Base-by-base conservation (phyloP, 2,329 filamentous ascomycete genomes). In the Verticillium nonalfalfae region DNA sequence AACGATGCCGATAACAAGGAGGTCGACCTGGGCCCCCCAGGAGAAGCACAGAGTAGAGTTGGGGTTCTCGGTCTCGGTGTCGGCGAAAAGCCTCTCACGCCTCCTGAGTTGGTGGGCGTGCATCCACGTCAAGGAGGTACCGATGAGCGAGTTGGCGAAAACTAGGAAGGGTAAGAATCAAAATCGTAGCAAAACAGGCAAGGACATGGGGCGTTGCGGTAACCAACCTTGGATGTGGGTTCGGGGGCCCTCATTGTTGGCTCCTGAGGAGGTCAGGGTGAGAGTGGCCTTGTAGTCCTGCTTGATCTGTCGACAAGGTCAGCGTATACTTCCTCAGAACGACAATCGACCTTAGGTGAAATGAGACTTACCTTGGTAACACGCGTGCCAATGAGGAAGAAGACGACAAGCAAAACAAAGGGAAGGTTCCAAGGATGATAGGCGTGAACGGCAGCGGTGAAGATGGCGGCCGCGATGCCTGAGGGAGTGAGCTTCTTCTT, bases 381-480 rank as follows among this genome's bases (percentile, higher is more conserved):
- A 59, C 87, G 81, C 1, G 90, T 96, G 1, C 93, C 95, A 4
- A 90, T 86, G 3, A 96, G 78, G 75, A 97, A 98, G 79, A 98
- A 98, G 39, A 93, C 84, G 58, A 85, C 84, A 1, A 98, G 81
- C 11, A 97, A 81, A 34, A 84, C 84, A 76, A 97, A 96, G n/a
- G 92, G 93, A n/a, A 93, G 79, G 63, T 90, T 91, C 89, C 92
- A 97, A 3, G 94, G 94, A 74, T 98, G 93, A n/a, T 93, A 77
- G 15, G 93, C 92, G 74, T 99, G 95, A 35, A 68, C 71, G 31
- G 69, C 73, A n/a, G 69, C 72, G 11, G 72, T 73, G 33, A 72
- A 66, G 34, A 70, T 69, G 50, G 71, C 69, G 7, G 68, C 69
- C 36, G 67, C 67, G 31, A 68, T 69, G 33, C 68, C 64, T 21